phyloP scores from a whole-genome alignment of 345 rosid genomes.

The Streptanthus diversifolius region DNA sequence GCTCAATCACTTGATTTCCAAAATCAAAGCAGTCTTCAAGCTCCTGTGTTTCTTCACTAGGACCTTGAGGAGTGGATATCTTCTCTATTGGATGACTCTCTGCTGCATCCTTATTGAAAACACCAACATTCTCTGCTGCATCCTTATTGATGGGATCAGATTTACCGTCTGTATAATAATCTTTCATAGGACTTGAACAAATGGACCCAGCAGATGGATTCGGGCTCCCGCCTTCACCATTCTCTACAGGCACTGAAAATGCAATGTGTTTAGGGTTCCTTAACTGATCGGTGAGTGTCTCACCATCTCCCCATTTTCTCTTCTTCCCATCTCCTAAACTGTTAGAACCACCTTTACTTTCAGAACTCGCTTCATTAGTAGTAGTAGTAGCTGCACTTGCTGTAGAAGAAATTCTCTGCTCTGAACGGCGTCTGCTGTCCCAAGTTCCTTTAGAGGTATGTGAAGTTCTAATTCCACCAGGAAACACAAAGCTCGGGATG shows the following conservation, averaged over 20 bases:
- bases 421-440: conserved; percentile 58
- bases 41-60: conserved; percentile 62
- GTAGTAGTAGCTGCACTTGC: conserved; percentile 29
- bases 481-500: conserved; percentile 80
- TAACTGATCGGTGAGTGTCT: conserved; percentile 32
- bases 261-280: conserved; percentile 34
- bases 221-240: conserved; percentile 41
- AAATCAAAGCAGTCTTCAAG: conserved; percentile 62
- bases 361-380: conserved; percentile 47
- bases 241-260: conserved; percentile 42
- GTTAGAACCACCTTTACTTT: conserved; percentile 53
- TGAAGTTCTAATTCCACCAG: conserved; percentile 75
- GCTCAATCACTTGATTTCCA: conserved; percentile 40
- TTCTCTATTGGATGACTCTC: conserved; percentile 65
- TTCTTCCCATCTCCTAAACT: conserved; percentile 58
- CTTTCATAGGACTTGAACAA: conserved; percentile 39
- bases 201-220: conserved; percentile 40
- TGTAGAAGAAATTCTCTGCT: conserved; percentile 49
- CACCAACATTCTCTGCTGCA: conserved; percentile 30
- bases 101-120: conserved; percentile 46
- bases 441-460: conserved; percentile 63
- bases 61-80: conserved; percentile 50
- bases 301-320: conserved; percentile 57
- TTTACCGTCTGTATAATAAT: conserved; percentile 35
- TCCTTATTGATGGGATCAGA: conserved; percentile 26